Base-by-base conservation (phyloP, 2,329 filamentous ascomycete species). In the Exophiala sp. region DNA sequence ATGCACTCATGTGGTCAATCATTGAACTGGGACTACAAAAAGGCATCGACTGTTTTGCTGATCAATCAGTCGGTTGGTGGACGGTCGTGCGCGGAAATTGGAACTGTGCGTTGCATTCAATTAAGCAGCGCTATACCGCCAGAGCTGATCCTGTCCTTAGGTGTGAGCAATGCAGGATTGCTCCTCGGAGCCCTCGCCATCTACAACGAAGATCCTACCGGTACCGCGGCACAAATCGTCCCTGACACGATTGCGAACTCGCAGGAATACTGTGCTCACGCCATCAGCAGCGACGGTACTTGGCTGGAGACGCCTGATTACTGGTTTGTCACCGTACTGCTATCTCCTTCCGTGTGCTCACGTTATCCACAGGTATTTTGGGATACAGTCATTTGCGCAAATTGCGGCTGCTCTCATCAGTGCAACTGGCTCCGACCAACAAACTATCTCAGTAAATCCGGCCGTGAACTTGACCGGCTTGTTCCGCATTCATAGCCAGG, bases 251-350 rank as follows among this genome's bases (percentile, higher is more conserved):
- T 45, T 37, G 43, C 43, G 1, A 45, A 45, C 30, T 18, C 43
- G 24, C 43, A 45, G 43, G 3, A 45, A 45, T 19, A 21, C 43
- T 45, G 43, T 35, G 43, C 43, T 35, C 43, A 45, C 9, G 43
- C 43, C 30, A 37, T 45, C 30, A 45, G 43, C 16, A 45, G 43
- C 27, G 43, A 45, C 43, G 43, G 43, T 3, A 21, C 43, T 8
- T 45, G 43, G 43, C 43, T 45, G 43, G 43, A 45, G 29, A 45
- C 43, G 30, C 43, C 43, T 34, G 43, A 45, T 45, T 45, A 45
- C 43, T 45, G 43, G 43, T 45, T 18, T 2, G 41, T 43, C 23
- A 43, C 18, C 40, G 19, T 14, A 19, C 24, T 29, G 40, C 19
- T 27, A 29, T 29, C 41, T 18, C 22, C 24, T 32, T 30, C 18